Evolutionary conservation across 352 stramenopile genomes (phyloP).

Genomic region (Elongisporangium senticosum): DNA sequence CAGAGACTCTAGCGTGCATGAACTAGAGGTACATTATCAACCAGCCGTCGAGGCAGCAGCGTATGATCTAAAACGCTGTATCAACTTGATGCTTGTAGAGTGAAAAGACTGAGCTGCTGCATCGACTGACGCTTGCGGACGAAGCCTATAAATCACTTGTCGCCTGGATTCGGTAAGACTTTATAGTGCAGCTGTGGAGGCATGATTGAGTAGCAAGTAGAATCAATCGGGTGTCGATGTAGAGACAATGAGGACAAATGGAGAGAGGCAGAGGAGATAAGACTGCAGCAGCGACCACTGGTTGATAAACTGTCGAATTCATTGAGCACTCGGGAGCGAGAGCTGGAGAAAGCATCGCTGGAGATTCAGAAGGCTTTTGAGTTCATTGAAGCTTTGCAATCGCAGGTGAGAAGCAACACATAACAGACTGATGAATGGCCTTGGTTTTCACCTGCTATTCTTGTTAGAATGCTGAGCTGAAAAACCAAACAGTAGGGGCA

Average conservation of each 20-base stretch:
- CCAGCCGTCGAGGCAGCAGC: not conserved
- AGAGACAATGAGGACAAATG: constrained; percentile 44
- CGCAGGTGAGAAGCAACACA: constrained; percentile 10
- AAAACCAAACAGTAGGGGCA: constrained; percentile 15
- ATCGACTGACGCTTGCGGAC: constrained; percentile 19
- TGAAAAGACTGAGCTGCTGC: constrained; percentile 20
- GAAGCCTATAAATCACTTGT: constrained; percentile 31
- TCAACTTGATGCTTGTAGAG: constrained; percentile 4
- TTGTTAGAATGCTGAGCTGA: constrained; percentile 22
- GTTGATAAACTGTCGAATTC: constrained; percentile 24
- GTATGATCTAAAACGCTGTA: not conserved
- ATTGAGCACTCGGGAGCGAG: not conserved
- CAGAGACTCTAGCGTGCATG: constrained; percentile 7
- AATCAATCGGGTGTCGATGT: not conserved
- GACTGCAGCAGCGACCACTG: constrained; percentile 31
- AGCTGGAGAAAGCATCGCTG: not conserved
- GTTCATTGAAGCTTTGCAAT: constrained; percentile 15
- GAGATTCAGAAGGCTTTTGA: constrained; percentile 2
- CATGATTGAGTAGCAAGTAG: not conserved
- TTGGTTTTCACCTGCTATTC: not conserved
- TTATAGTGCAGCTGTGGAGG: not conserved
- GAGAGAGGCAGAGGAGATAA: constrained; percentile 18
- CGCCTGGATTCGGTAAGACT: constrained; percentile 20
- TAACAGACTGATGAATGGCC: no score
- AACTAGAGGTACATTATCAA: constrained; percentile 15